A percentile compares a stretch with the other conserved stretches of the same genome.
Evolutionary conservation across 1,284 basidiomycete genomes (phyloP).

Genomic region (Ustilago hordei): DNA sequence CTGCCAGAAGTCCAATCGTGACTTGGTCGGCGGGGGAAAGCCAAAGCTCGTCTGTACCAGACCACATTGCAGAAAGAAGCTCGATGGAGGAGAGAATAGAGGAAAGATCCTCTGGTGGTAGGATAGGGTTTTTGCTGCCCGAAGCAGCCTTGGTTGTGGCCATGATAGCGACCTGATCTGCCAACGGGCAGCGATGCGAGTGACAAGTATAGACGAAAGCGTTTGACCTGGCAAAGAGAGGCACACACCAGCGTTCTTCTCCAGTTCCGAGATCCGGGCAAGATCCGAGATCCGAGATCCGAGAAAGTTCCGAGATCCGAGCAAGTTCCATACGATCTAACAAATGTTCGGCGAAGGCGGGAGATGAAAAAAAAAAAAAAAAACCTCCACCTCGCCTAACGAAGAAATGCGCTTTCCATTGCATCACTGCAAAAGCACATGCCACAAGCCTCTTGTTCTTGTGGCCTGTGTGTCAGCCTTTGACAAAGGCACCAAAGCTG

Average conservation of each 20-base stretch:
- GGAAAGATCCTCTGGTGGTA: constrained; percentile 42
- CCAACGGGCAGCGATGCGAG: neutral
- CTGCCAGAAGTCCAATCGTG: constrained; percentile 14
- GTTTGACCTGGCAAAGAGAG: neutral
- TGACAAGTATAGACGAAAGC: neutral
- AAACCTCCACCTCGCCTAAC: constrained; percentile 17
- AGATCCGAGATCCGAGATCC: constrained; percentile 8
- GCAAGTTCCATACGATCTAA: neutral
- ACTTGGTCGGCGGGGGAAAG: constrained; percentile 17
- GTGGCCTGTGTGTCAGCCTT: neutral
- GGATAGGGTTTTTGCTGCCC: constrained; percentile 7
- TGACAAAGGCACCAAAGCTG: neutral
- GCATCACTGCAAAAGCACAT: constrained; percentile 4
- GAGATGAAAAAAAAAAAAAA: no score
- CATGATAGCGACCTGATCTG: neutral
- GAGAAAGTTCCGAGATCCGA: neutral
- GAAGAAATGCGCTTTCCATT: constrained; percentile 1
- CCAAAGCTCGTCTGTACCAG: constrained; percentile 33
- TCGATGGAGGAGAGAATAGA: constrained; percentile 35
- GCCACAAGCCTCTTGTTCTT: neutral
- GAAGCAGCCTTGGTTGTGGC: neutral
- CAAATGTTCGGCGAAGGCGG: neutral
- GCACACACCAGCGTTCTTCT: neutral
- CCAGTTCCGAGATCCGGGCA: neutral
- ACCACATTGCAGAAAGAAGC: constrained; percentile 56